These are phyloP conservation scores for Oryza glumipatula DNA, from an alignment of 176 grass and related monocot species.

Conservation along the genomic window DNA sequence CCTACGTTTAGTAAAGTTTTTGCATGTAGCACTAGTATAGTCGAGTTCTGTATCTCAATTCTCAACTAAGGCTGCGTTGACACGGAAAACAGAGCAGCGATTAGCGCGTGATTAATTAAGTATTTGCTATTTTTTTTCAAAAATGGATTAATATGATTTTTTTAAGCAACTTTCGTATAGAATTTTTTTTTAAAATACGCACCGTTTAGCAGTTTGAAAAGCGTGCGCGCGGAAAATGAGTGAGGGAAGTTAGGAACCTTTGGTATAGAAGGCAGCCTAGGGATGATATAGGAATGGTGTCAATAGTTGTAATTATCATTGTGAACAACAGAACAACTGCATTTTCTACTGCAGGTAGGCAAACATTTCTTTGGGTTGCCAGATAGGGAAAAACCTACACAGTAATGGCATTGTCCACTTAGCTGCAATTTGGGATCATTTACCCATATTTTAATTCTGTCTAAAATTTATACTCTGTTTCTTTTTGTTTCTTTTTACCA, in stretches of 20 bases:
- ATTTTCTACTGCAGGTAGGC: not conserved
- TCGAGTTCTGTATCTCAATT: not conserved
- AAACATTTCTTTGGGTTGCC: not conserved
- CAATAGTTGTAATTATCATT: not conserved
- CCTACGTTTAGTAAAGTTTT: not conserved
- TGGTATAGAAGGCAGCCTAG: too few relatives aligned
- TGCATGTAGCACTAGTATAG: not conserved
- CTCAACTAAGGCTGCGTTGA: not conserved
- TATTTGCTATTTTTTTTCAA: too few relatives aligned
- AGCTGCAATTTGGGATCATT: not conserved
- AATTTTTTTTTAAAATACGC: too few relatives aligned
- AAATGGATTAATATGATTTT: too few relatives aligned
- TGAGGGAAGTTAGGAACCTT: too few relatives aligned
- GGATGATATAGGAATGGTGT: not conserved
- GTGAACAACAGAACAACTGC: not conserved
- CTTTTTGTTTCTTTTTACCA: not conserved
- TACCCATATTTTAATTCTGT: not conserved
- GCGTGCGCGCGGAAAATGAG: too few relatives aligned
- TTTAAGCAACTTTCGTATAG: too few relatives aligned
- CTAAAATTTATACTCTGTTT: not conserved
- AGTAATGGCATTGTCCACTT: not conserved
- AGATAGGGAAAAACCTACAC: not conserved
- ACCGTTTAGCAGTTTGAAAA: too few relatives aligned
- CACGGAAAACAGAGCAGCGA: too few relatives aligned
- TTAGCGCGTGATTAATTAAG: too few relatives aligned